Base-by-base conservation (phyloP, 2,329 filamentous ascomycete species). In the Epicoccum nigrum region DNA sequence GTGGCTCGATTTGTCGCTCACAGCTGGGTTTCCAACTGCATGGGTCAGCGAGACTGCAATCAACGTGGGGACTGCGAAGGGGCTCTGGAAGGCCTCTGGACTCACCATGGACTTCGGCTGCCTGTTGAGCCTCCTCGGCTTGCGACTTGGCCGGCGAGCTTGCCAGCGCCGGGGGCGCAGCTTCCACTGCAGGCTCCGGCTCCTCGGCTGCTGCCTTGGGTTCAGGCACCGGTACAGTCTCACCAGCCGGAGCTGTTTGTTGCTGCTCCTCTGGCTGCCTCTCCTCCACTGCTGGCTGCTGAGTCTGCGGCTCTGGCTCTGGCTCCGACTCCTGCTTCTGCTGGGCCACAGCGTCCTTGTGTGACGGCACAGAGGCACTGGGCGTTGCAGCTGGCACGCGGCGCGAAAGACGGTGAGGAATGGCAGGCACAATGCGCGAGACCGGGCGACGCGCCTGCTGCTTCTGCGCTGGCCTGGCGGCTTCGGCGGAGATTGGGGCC, bases 401-500 rank as follows among this genome's bases (percentile, higher is more conserved):
- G 7, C 65, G 66, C 7, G 68, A 65, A 34, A 74, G 59, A n/a
- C 70, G 63, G 39, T 69, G 65, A 3, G 72, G 72, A 16, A 75
- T 64, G 34, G 70, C 72, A 19, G 72, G 72, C 33, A 74, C 63
- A 38, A 75, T 72, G 62, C 71, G 71, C 54, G 63, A 56, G 15
- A 58, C 45, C 9, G 59, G 57, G 45, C 58, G 67, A 53, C 65
- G 65, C 41, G 59, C 48, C 54, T 62, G 61, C 54, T 63, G 61
- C 56, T 53, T 64, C 51, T 67, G 64, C 48, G 58, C 51, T 20
- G 60, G 51, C 38, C 46, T 51, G 45, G 65, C 58, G 38, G 65
- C 52, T 30, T 66, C 60, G 60, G 65, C 62, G 52, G 55, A 54
- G 25, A 53, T 55, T 32, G 67, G 58, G 21, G 69, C 59, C 68